phyloP scores from a whole-genome alignment of 1,139 yeast genomes.

The Saccharomyces hybrid region DNA sequence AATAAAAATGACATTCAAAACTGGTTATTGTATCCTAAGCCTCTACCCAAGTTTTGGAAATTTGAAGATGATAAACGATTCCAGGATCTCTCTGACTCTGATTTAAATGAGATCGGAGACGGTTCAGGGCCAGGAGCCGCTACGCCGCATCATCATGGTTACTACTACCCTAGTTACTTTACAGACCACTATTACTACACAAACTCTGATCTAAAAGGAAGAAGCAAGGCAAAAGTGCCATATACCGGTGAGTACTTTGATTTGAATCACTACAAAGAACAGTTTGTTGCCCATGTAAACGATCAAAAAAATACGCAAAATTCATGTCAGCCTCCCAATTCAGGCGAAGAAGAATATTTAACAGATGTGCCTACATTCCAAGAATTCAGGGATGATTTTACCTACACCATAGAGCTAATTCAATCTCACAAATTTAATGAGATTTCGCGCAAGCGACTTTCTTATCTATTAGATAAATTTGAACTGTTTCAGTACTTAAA shows the following conservation, averaged over 20 bases:
- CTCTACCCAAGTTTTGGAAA: constrained; percentile 31
- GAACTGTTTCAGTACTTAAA: constrained; percentile 28
- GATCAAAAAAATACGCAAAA: not conserved
- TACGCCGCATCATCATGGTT: constrained; percentile 4
- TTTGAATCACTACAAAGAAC: constrained; percentile 16
- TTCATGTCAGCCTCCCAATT: not conserved
- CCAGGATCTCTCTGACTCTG: not conserved
- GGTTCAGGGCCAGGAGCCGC: not conserved
- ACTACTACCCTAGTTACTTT: constrained; percentile 7
- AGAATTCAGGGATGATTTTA: constrained; percentile 21
- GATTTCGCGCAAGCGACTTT: constrained; percentile 20
- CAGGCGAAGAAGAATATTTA: constrained; percentile 1
- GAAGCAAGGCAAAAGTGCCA: constrained; percentile 7
- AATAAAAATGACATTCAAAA: constrained; percentile 19
- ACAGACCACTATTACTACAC: constrained; percentile 5
- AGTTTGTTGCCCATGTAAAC: not conserved
- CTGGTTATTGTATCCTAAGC: constrained; percentile 30
- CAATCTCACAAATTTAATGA: constrained; percentile 15
- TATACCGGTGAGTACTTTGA: constrained; percentile 29
- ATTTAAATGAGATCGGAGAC: not conserved
- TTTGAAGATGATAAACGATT: constrained; percentile 27
- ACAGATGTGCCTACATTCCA: constrained; percentile 16
- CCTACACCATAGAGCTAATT: constrained; percentile 9
- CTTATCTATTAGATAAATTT: constrained; percentile 25
- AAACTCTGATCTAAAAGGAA: not conserved